Percentiles rank a stretch among this genome's conserved stretches.
phyloP scores from a whole-genome alignment of 176 grass and related monocot species.

The Triticum monococcum region DNA sequence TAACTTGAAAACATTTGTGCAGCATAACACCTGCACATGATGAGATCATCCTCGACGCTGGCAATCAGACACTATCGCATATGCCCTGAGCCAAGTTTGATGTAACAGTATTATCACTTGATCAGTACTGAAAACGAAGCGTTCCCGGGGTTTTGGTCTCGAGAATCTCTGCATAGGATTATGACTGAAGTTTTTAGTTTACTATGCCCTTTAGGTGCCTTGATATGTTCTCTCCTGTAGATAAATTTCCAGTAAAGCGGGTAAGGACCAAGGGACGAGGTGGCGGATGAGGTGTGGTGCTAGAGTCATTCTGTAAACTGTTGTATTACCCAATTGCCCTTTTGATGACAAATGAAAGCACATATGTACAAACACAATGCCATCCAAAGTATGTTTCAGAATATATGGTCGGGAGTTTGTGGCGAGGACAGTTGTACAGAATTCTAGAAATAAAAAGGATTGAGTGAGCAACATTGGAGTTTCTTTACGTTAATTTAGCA shows the following conservation, averaged over 20 bases:
- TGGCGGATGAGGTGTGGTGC: not conserved
- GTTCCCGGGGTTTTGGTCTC: conserved; percentile 18
- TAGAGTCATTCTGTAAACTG: conserved; percentile 9
- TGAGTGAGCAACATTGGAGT: not conserved
- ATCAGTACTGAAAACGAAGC: conserved; percentile 13
- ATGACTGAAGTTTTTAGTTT: conserved; percentile 24
- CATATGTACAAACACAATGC: not conserved
- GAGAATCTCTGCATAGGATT: conserved; percentile 37
- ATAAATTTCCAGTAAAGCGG: conserved; percentile 29
- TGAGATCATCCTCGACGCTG: conserved; percentile 79
- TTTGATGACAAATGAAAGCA: conserved; percentile 43
- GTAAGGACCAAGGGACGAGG: not conserved
- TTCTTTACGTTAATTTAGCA: not conserved
- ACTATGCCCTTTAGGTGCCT: conserved; percentile 16
- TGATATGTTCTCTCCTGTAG: conserved; percentile 45
- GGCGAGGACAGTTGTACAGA: not conserved
- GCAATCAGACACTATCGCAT: conserved; percentile 63
- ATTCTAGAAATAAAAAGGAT: not conserved
- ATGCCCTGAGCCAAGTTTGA: conserved; percentile 30
- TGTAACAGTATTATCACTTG: conserved; percentile 19
- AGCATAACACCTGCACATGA: conserved; percentile 59
- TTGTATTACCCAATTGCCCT: conserved; percentile 31
- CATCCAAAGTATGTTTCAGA: not conserved
- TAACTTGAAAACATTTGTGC: conserved; percentile 34
- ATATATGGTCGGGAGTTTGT: too few relatives aligned